phyloP scores from a whole-genome alignment of 495 filamentous ascomycete species.

The Cairneyella variabilis region DNA sequence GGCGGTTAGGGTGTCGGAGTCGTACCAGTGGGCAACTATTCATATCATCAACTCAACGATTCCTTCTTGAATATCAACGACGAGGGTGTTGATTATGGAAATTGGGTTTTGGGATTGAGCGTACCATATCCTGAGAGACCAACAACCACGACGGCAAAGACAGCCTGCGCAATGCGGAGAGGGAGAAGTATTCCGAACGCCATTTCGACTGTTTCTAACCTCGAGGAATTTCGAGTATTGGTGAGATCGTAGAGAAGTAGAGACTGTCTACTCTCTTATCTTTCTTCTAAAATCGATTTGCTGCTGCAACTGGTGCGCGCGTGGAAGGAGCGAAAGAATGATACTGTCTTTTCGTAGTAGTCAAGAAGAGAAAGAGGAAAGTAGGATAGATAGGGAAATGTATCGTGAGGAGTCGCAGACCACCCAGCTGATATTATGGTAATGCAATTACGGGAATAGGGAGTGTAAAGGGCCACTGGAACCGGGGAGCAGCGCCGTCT shows the following conservation, averaged over 20 bases:
- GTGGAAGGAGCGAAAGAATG: slow-evolving; percentile 17
- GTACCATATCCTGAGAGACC: slow-evolving; percentile 68
- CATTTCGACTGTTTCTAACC: slow-evolving; percentile 16
- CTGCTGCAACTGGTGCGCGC: slow-evolving; percentile 24
- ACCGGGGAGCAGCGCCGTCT: neutral
- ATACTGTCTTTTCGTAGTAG: neutral
- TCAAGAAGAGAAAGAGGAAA: neutral
- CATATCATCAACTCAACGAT: no score
- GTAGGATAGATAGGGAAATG: neutral
- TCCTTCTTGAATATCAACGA: no score
- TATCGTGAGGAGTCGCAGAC: slow-evolving; percentile 16
- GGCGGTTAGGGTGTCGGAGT: slow-evolving; percentile 36
- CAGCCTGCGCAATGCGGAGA: slow-evolving; percentile 41
- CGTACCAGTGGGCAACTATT: slow-evolving; percentile 50
- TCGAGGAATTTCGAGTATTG: slow-evolving; percentile 6
- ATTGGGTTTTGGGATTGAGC: no score
- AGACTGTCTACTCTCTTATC: neutral
- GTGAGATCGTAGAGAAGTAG: neutral
- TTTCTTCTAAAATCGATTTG: neutral
- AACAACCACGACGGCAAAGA: slow-evolving; percentile 64
- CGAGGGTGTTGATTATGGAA: no score
- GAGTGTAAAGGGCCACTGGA: neutral
- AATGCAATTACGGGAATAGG: slow-evolving; percentile 19
- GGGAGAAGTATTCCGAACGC: slow-evolving; percentile 20
- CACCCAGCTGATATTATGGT: slow-evolving; percentile 13